A percentile compares a stretch with the other conserved stretches of the same genome.
Conservation (phyloP, 1,139 yeast genomes). For the Saccharomyces uvarum region DNA sequence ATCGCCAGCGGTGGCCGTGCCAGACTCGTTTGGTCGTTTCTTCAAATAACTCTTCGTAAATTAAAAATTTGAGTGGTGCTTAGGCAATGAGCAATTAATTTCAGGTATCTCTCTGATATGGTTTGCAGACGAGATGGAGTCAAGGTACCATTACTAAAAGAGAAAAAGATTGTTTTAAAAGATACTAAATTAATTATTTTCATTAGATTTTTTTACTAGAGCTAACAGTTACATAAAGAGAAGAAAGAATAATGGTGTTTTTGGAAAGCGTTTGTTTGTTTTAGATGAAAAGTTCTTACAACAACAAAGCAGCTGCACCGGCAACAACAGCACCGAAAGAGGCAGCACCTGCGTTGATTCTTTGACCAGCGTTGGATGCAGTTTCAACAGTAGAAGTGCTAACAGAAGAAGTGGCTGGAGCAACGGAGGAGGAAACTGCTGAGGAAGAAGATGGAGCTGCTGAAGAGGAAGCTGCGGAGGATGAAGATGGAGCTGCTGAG, state of each 20-base stretch:
- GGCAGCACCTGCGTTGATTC: slow-evolving; percentile 4
- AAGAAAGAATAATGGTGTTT: not conserved
- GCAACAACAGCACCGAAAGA: slow-evolving; percentile 6
- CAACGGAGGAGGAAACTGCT: not conserved
- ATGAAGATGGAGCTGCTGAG: slow-evolving; percentile 16
- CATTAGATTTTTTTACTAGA: not conserved
- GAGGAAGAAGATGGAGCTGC: slow-evolving; percentile 20
- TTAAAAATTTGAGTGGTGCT: not conserved
- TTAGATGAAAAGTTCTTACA: not conserved
- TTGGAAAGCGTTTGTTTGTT: not conserved
- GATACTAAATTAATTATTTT: not conserved
- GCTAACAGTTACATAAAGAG: not conserved
- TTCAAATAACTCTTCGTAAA: not conserved
- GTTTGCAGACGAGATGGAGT: not conserved
- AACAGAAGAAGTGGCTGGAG: not conserved
- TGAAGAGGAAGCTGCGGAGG: slow-evolving; percentile 15
- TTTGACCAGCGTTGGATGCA: slow-evolving; percentile 4
- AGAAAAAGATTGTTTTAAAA: not conserved
- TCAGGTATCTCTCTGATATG: not conserved
- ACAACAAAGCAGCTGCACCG: slow-evolving; percentile 7
- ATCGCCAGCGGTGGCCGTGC: not conserved
- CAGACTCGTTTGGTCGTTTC: not conserved
- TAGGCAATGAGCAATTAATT: not conserved
- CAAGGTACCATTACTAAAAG: not conserved
- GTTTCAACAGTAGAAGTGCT: not conserved